Evolutionary conservation across 768 basidiomycete genomes (phyloP).

Genomic region (Boletus pseudo-olivaceus): DNA sequence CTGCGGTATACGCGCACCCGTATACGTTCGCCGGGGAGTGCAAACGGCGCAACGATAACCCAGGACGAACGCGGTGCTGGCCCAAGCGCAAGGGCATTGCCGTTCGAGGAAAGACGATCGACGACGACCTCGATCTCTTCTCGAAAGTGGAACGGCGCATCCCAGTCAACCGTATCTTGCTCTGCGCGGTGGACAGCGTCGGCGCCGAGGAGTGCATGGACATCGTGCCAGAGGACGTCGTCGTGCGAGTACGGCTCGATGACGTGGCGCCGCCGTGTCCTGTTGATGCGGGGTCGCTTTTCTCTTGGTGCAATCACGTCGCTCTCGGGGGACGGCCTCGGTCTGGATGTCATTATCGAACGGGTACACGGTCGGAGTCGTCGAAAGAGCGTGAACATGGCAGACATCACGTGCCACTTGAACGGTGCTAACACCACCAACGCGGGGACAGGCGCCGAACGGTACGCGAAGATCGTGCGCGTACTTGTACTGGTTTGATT

Average conservation of each 20-base stretch:
- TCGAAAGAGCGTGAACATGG: too few species aligned
- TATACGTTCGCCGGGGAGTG: slow-evolving; percentile 79
- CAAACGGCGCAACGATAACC: slow-evolving; percentile 81
- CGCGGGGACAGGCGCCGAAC: too few species aligned
- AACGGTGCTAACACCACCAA: too few species aligned
- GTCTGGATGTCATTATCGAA: slow-evolving; percentile 5
- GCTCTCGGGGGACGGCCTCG: background rate
- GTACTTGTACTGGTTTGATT: too few species aligned
- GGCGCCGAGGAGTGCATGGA: slow-evolving; percentile 61
- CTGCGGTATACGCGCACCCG: slow-evolving; percentile 69
- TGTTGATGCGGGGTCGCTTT: slow-evolving; percentile 29
- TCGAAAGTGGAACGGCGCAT: slow-evolving; percentile 55
- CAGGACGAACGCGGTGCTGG: slow-evolving; percentile 54
- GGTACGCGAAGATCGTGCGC: too few species aligned
- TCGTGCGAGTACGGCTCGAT: slow-evolving; percentile 63
- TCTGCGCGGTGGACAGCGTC: slow-evolving; percentile 50
- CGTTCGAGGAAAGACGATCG: slow-evolving; percentile 58
- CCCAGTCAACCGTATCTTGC: slow-evolving; percentile 48
- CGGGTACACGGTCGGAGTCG: background rate
- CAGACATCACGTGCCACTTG: too few species aligned
- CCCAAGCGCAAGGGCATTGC: slow-evolving; percentile 60
- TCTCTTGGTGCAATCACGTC: slow-evolving; percentile 16
- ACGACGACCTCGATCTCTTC: slow-evolving; percentile 69
- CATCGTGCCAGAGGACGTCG: slow-evolving; percentile 74
- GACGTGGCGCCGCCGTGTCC: slow-evolving; percentile 9